Evolutionary conservation across 768 basidiomycete genomes (phyloP).

Genomic region (Sarcomyxa edulis): DNA sequence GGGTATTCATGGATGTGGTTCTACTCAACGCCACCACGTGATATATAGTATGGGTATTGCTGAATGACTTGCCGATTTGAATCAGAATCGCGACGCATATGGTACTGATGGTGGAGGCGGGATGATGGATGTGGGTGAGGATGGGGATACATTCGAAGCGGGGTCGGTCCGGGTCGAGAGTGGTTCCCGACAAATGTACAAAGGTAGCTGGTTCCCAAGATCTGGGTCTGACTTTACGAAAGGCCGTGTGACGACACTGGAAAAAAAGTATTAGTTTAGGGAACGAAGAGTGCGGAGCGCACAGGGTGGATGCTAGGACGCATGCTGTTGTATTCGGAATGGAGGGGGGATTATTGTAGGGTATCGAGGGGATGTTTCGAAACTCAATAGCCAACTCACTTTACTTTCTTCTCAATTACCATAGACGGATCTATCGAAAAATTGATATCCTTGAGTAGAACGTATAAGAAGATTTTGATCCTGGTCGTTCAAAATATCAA

Average conservation of each 20-base stretch:
- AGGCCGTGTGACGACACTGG: conserved; percentile 50
- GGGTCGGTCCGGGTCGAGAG: conserved; percentile 1
- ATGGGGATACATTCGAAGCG: neutral
- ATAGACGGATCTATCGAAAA: conserved; percentile 45
- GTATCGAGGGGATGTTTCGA: too few relatives aligned
- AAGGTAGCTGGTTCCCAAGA: conserved; percentile 57
- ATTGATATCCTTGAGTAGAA: conserved; percentile 51
- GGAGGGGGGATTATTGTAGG: too few relatives aligned
- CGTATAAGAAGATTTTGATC: conserved; percentile 60
- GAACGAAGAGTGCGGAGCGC: conserved; percentile 7
- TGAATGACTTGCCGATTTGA: too few relatives aligned
- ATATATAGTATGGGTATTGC: too few relatives aligned
- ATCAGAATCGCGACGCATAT: too few relatives aligned
- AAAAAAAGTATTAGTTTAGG: too few relatives aligned
- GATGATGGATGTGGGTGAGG: conserved; percentile 1
- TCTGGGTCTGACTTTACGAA: conserved; percentile 50
- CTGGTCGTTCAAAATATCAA: conserved; percentile 27
- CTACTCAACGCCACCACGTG: too few relatives aligned
- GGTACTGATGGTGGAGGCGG: too few relatives aligned
- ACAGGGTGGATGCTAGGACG: too few relatives aligned
- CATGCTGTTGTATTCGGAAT: too few relatives aligned
- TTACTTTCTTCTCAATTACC: conserved; percentile 59
- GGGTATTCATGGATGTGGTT: too few relatives aligned
- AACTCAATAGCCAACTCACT: too few relatives aligned
- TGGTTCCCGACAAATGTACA: conserved; percentile 41